Conservation (phyloP, 805 yeast species). For the Lipomyces kockii region DNA sequence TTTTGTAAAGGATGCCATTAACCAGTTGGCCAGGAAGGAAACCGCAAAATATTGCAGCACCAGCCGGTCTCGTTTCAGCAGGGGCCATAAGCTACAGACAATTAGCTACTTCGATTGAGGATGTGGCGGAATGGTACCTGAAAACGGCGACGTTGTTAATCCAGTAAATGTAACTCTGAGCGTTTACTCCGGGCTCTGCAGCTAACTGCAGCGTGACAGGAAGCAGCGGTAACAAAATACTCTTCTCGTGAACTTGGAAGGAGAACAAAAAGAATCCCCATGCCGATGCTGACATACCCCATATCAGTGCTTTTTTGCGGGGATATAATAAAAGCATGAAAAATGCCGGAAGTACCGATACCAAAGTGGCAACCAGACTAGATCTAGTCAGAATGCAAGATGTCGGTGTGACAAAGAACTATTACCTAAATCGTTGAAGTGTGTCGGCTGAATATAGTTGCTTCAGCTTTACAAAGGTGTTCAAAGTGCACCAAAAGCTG, state of each 20-base stretch:
- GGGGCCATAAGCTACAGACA: constrained; percentile 69
- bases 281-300: constrained; percentile 82
- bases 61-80: constrained; percentile 75
- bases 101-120: neutral
- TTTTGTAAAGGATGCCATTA: constrained; percentile 62
- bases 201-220: constrained; percentile 75
- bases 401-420: constrained; percentile 43
- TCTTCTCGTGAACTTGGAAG: constrained; percentile 95
- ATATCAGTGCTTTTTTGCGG: constrained; percentile 56
- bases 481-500: constrained; percentile 96
- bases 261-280: constrained; percentile 88
- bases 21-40: constrained; percentile 73
- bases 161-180: constrained; percentile 63
- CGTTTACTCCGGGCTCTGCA: constrained; percentile 38
- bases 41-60: constrained; percentile 70
- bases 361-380: constrained; percentile 46
- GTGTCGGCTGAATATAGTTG: constrained; percentile 57
- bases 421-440: constrained; percentile 56
- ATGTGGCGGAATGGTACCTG: constrained; percentile 42
- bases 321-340: constrained; percentile 57
- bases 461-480: constrained; percentile 74
- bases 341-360: constrained; percentile 62
- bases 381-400: constrained; percentile 35
- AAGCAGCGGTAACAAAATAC: constrained; percentile 82
- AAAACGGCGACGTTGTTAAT: constrained; percentile 81